phyloP scores from a whole-genome alignment of 768 basidiomycete genomes.

The Suillus brevipes region DNA sequence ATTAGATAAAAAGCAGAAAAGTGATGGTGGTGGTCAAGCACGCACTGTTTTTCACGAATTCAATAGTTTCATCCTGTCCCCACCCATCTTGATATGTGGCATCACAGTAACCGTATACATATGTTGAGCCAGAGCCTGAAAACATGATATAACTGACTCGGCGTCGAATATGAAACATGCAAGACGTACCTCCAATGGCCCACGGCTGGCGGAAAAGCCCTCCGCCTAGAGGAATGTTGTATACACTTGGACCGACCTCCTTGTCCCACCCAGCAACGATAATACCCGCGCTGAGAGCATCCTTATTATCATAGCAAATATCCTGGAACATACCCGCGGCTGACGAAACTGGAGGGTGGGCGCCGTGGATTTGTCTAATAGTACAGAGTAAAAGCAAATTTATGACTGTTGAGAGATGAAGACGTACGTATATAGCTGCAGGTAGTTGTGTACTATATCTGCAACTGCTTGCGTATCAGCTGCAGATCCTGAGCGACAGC shows the following conservation, averaged over 20 bases:
- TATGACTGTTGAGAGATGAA: constrained; percentile 4
- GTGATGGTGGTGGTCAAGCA: constrained; percentile 15
- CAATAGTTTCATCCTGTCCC: constrained; percentile 84
- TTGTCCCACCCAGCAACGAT: constrained; percentile 99
- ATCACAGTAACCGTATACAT: constrained; percentile 99
- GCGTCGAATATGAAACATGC: neutral
- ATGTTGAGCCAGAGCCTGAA: constrained; percentile 90
- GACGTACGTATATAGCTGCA: constrained; percentile 73
- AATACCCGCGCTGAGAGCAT: constrained; percentile 84
- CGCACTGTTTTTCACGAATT: constrained; percentile 96
- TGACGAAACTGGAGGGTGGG: constrained; percentile 74
- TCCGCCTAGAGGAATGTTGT: constrained; percentile 96
- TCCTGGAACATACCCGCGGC: constrained; percentile 84
- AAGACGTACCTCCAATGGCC: constrained; percentile 87
- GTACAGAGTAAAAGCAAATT: neutral
- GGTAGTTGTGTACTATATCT: constrained; percentile 81
- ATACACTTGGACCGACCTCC: constrained; percentile 86
- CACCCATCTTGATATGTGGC: constrained; percentile 95
- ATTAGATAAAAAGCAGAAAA: neutral
- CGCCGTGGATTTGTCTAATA: constrained; percentile 56
- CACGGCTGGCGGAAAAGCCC: constrained; percentile 97
- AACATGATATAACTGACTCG: neutral
- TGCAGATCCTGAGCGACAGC: constrained; percentile 97
- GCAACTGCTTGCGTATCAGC: constrained; percentile 98
- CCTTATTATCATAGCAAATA: constrained; percentile 94